phyloP scores from a whole-genome alignment of 1,139 yeast genomes.

The Kurtzmaniella quercitrusa region DNA sequence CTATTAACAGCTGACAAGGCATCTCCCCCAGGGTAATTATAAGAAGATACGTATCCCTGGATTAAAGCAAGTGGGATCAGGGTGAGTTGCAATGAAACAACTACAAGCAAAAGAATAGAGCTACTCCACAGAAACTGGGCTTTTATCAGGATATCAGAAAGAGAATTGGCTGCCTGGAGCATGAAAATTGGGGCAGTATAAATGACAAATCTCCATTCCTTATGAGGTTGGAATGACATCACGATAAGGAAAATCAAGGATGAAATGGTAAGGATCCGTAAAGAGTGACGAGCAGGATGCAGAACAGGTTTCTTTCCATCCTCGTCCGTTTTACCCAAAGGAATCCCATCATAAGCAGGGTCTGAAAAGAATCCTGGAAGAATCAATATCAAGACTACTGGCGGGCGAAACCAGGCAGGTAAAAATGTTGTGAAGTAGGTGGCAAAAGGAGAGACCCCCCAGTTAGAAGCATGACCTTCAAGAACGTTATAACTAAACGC shows the following conservation, averaged over 20 bases:
- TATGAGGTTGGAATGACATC: conserved; percentile 84
- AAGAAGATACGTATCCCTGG: conserved; percentile 61
- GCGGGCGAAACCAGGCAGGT: conserved; percentile 57
- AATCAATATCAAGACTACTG: conserved; percentile 48
- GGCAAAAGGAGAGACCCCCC: conserved; percentile 81
- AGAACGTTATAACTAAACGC: conserved; percentile 73
- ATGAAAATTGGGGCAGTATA: conserved; percentile 71
- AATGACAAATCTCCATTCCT: conserved; percentile 89
- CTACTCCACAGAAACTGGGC: conserved; percentile 25
- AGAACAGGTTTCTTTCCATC: conserved; percentile 22
- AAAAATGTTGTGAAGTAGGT: conserved; percentile 56
- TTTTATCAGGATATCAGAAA: conserved; percentile 39
- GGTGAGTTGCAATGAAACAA: conserved; percentile 30
- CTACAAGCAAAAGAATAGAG: conserved; percentile 22
- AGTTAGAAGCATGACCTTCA: conserved; percentile 63
- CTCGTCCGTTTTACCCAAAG: conserved; percentile 12
- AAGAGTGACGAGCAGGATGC: conserved; percentile 35
- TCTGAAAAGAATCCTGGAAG: conserved; percentile 40
- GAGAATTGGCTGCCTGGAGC: conserved; percentile 61
- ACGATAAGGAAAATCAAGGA: conserved; percentile 50
- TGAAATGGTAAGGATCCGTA: conserved; percentile 34
- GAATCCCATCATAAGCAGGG: conserved; percentile 28
- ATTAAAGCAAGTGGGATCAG: conserved; percentile 36
- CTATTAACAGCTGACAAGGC: conserved; percentile 58
- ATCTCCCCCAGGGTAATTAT: conserved; percentile 87